Evolutionary conservation across 768 basidiomycete genomes (phyloP), one percentile per base, ranked within the genome.

Genomic region (Exidia glandulosa): DNA sequence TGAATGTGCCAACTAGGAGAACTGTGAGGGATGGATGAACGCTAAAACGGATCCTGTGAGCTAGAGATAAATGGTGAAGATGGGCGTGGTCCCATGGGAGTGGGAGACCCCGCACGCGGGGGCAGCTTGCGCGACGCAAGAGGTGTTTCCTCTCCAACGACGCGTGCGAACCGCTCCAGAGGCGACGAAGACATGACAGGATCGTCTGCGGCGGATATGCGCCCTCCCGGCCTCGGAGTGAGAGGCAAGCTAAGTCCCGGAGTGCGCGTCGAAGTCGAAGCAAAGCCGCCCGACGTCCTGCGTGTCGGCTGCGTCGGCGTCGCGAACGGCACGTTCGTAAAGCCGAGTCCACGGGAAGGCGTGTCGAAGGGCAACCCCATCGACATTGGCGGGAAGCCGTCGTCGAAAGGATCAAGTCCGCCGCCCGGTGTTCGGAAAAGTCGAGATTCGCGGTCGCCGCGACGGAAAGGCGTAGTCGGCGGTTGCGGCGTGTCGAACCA

Each of bases 321-420:
- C 32, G 36, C 32, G 29, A 57, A 57, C 41, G 45, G 32, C 33
- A 57, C 19, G 29, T 29, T 41, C 10, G 36, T 25, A 50, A 87
- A 83, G 66, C 75, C 82, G 64, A 88, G 83, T 3, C 88, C 87
- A 48, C 88, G 76, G n/a, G 88, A 90, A 3, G 88, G 88, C 9
- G 88, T 90, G 69, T 91, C 88, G 66, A 89, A 91, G 1, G 83
- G 80, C 4, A 77, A n/a, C n/a, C n/a, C n/a, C n/a, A n/a, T n/a
- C n/a, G n/a, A n/a, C n/a, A n/a, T n/a, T 19, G 41, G 41, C 41
- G 41, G 12, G 41, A 36, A 36, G 7, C 19, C 41, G 41, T 45
- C 41, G 41, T 45, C 19, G 19, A 45, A 45, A 14, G 41, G 41
- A 23, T 45, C 41, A 23, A 45, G 23, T 14, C n/a, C n/a, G n/a